A percentile compares a stretch with the other conserved stretches of the same genome.
Conservation (phyloP, 2,329 filamentous ascomycete genomes). For the Cercospora citrullina region DNA sequence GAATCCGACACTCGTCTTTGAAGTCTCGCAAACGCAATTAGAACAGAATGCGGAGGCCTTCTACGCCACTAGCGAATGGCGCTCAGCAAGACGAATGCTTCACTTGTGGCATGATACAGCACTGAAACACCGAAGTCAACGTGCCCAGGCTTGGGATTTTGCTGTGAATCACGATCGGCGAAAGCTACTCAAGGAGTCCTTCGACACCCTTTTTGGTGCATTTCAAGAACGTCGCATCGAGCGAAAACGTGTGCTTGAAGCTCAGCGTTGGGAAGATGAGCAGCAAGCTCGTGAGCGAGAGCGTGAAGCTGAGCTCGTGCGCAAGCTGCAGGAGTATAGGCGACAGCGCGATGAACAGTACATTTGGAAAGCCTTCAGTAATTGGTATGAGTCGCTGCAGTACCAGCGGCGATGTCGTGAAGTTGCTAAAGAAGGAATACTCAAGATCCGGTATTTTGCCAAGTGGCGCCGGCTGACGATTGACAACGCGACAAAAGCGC, state of each 20-base stretch:
- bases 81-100: conserved; percentile 26
- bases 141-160: conserved; percentile 38
- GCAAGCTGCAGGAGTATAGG: conserved; percentile 5
- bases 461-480: conserved; percentile 67
- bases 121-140: conserved; percentile 32
- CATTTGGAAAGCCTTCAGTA: conserved; percentile 62
- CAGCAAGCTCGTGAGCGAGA: conserved; percentile 21
- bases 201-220: conserved; percentile 53
- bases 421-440: conserved; percentile 41
- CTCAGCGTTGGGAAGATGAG: conserved; percentile 18
- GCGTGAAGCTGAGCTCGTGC: conserved; percentile 17
- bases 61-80: conserved; percentile 25
- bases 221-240: conserved; percentile 27
- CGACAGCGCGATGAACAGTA: conserved; percentile 64
- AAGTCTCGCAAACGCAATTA: conserved; percentile 32
- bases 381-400: conserved; percentile 67
- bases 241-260: conserved; percentile 14
- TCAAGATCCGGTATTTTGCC: conserved; percentile 67
- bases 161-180: conserved; percentile 54
- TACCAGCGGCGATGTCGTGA: conserved; percentile 62
- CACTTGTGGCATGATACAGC: conserved; percentile 50
- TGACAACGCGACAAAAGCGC: conserved; percentile 58
- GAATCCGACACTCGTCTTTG: conserved; percentile 27
- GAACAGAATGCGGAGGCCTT: conserved; percentile 37
- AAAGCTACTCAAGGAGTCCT: conserved; percentile 54